These are phyloP conservation scores for Macadamia tetraphylla DNA, from an alignment of 164 flowering plant species.

Conservation along the genomic window DNA sequence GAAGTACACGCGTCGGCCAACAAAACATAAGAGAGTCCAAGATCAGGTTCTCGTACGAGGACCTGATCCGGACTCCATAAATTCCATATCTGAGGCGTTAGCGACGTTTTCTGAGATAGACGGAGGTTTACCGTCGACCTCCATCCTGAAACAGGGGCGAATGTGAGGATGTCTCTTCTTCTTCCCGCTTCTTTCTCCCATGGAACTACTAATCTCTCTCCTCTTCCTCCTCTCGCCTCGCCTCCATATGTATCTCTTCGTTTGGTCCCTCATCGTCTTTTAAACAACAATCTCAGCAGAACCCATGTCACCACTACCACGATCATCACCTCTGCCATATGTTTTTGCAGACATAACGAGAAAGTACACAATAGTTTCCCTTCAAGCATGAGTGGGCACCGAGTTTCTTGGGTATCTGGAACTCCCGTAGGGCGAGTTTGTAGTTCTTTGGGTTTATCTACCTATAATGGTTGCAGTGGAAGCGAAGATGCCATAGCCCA, in stretches of 20 bases:
- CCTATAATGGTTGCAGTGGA: slow-evolving; percentile 7
- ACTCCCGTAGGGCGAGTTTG: background rate
- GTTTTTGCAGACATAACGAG: background rate
- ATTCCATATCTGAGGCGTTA: background rate
- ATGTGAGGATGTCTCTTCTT: slow-evolving; percentile 6
- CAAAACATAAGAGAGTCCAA: too few relatives aligned
- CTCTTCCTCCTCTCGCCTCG: background rate
- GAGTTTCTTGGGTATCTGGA: slow-evolving; percentile 1
- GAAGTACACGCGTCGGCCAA: too few relatives aligned
- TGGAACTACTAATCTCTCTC: background rate
- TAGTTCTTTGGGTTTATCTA: slow-evolving; percentile 2
- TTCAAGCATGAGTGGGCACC: slow-evolving; percentile 1
- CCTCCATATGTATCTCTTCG: background rate
- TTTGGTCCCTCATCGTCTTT: background rate
- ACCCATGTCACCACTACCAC: background rate
- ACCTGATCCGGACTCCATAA: too few relatives aligned
- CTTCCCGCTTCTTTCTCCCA: slow-evolving; percentile 1
- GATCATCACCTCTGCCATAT: background rate
- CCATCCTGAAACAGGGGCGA: slow-evolving; percentile 11
- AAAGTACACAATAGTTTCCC: background rate
- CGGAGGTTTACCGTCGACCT: background rate
- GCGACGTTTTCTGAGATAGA: slow-evolving; percentile 1
- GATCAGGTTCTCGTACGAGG: too few relatives aligned
- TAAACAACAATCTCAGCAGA: background rate
- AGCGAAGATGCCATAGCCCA: slow-evolving; percentile 1